Conservation (phyloP, 2,329 filamentous ascomycete genomes). For the Fusarium avenaceum region DNA sequence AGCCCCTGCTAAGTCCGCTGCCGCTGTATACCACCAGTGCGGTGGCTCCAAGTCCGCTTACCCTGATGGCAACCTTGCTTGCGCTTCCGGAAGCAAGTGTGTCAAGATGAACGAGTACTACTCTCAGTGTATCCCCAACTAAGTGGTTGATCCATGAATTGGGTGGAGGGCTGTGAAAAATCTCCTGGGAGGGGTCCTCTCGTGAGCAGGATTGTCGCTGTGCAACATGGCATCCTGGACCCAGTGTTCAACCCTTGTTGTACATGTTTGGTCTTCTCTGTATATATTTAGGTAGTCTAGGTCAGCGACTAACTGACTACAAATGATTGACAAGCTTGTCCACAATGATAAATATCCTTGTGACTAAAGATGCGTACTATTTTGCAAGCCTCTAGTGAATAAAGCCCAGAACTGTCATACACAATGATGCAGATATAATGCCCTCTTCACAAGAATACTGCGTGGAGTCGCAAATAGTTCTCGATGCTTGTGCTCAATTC, state of each 20-base stretch:
- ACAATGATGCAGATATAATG: too few relatives aligned
- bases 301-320: constrained; percentile 20
- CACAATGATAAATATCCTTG: not conserved
- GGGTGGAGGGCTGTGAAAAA: not conserved
- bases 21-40: constrained; percentile 40
- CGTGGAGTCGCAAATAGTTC: not conserved
- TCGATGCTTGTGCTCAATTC: not conserved
- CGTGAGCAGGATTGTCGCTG: constrained; percentile 23
- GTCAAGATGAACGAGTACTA: constrained; percentile 46
- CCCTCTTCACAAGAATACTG: not conserved
- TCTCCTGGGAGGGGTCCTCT: constrained; percentile 8
- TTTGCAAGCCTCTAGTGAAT: too few relatives aligned
- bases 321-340: constrained; percentile 32
- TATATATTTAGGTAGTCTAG: constrained; percentile 42
- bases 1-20: constrained; percentile 23
- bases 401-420: too few relatives aligned
- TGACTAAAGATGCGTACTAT: too few relatives aligned
- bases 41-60: constrained; percentile 42
- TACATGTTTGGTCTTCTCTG: constrained; percentile 37
- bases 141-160: constrained; percentile 26
- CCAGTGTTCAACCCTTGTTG: constrained; percentile 35
- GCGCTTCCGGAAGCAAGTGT: constrained; percentile 43
- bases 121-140: constrained; percentile 47
- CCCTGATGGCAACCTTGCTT: constrained; percentile 42
- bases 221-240: constrained; percentile 29